These are phyloP conservation scores for Eucalyptus cloeziana DNA, from an alignment of 345 rosid species.

Conservation along the genomic window DNA sequence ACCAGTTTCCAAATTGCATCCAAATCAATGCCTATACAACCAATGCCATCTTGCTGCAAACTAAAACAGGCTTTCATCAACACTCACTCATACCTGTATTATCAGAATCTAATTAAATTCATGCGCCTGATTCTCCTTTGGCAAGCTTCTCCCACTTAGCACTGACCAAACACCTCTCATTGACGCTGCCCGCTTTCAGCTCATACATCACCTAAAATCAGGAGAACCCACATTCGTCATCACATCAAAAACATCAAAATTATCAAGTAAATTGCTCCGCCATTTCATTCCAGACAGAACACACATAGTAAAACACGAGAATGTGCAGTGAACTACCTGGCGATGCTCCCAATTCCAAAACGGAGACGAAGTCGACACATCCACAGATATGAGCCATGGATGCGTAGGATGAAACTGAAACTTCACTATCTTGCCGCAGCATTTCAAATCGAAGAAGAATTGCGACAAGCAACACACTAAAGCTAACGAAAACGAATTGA, in stretches of 20 bases:
- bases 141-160: conserved; percentile 96
- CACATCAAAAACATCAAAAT: background rate
- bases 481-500: too few species aligned
- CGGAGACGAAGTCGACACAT: too few species aligned
- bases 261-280: too few species aligned
- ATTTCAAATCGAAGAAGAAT: too few species aligned
- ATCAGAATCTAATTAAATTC: too few species aligned
- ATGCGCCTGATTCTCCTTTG: conserved; percentile 74
- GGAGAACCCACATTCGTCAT: background rate
- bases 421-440: too few species aligned
- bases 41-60: background rate
- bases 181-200: conserved; percentile 10
- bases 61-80: background rate
- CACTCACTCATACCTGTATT: background rate
- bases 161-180: conserved; percentile 90
- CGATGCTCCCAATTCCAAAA: background rate
- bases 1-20: background rate
- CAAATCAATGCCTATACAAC: background rate
- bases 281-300: background rate
- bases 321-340: background rate
- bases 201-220: background rate
- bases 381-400: too few species aligned
- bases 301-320: background rate
- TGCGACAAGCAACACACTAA: too few species aligned
- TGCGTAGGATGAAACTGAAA: too few species aligned